Evolutionary conservation across 176 grass and related monocot genomes (phyloP).

Genomic region (bread wheat (Triticum aestivum)): DNA sequence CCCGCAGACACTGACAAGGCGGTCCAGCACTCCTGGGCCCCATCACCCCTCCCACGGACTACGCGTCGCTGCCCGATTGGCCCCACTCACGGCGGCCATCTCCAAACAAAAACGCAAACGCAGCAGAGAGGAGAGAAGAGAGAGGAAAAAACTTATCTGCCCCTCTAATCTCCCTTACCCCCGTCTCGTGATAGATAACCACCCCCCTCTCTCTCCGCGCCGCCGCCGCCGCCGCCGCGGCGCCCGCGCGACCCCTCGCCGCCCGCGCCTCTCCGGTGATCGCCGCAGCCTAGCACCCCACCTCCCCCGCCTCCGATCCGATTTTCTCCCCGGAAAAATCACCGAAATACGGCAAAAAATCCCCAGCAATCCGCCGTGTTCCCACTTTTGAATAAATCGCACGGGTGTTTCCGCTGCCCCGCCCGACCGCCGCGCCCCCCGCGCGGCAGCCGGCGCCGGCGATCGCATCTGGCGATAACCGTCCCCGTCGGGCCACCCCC

Average conservation of each 20-base stretch:
- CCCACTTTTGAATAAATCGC: constrained; percentile 38
- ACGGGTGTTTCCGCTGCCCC: constrained; percentile 37
- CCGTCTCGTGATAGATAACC: constrained; percentile 50
- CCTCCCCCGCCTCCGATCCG: constrained; percentile 28
- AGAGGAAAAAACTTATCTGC: constrained; percentile 58
- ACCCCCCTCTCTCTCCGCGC: constrained; percentile 21
- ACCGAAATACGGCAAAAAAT: constrained; percentile 43
- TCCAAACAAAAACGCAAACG: constrained; percentile 19
- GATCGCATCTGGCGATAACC: constrained; percentile 21
- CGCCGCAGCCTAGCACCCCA: constrained; percentile 20
- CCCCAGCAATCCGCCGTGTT: constrained; percentile 23
- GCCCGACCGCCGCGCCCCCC: constrained; percentile 11
- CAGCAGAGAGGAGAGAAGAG: constrained; percentile 22
- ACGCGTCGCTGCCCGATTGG: constrained; percentile 40
- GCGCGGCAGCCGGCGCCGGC: constrained; percentile 32
- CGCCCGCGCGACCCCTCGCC: constrained; percentile 7
- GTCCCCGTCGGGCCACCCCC: background rate
- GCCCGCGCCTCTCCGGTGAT: constrained; percentile 39
- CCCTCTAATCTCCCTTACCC: constrained; percentile 48
- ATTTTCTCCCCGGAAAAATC: constrained; percentile 30
- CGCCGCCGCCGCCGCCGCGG: constrained; percentile 55
- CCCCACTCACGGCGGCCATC: constrained; percentile 21
- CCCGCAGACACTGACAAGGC: background rate
- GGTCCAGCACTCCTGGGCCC: background rate
- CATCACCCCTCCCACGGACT: background rate